phyloP scores from a whole-genome alignment of 257 asterid species.

The Dorcoceras hygrometricum region DNA sequence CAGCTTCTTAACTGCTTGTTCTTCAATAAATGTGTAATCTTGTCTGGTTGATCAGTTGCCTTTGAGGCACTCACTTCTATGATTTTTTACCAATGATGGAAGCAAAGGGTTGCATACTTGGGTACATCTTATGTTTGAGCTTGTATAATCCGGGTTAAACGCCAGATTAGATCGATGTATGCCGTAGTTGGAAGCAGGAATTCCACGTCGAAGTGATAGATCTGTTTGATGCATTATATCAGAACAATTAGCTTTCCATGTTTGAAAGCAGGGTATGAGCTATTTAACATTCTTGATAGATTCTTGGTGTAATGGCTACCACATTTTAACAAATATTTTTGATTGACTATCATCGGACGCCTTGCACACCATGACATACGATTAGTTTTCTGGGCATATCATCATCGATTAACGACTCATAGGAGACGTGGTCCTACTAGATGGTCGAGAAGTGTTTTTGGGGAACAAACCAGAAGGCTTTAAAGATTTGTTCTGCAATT shows the following conservation, averaged over 20 bases:
- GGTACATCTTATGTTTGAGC: slow-evolving; percentile 1
- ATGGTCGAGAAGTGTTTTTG: neutral
- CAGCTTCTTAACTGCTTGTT: slow-evolving; percentile 17
- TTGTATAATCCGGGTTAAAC: neutral
- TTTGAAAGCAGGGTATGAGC: neutral
- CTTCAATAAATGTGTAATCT: slow-evolving; percentile 19
- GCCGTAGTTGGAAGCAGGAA: slow-evolving; percentile 1
- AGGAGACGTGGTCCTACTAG: neutral
- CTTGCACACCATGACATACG: neutral
- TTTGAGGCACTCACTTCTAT: neutral
- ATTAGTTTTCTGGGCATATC: neutral
- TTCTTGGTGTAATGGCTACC: slow-evolving; percentile 8
- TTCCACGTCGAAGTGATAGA: slow-evolving; percentile 24
- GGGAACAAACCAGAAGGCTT: too few relatives aligned
- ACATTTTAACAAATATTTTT: neutral
- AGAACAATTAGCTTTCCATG: slow-evolving; percentile 9
- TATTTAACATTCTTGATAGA: slow-evolving; percentile 1
- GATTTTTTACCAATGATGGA: neutral
- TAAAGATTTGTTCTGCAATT: neutral
- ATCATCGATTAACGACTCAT: neutral
- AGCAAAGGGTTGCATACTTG: neutral
- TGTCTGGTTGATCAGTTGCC: slow-evolving; percentile 8
- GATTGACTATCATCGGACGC: neutral
- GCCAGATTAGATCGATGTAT: neutral
- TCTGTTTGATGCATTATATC: slow-evolving; percentile 12